phyloP scores from a whole-genome alignment of 768 basidiomycete genomes.

The Kwoniella sp. region DNA sequence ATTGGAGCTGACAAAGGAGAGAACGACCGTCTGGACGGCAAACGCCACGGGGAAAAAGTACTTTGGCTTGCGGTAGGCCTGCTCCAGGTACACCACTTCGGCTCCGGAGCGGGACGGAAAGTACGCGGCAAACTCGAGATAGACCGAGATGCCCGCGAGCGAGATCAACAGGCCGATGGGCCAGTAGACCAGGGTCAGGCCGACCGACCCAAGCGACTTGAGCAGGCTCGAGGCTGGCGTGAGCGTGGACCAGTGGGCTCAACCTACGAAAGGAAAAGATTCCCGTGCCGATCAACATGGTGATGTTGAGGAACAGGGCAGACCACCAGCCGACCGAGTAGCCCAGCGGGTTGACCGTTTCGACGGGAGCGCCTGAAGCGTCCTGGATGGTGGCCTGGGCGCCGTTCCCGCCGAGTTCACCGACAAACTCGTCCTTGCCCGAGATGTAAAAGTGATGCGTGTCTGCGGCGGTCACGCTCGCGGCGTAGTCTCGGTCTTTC shows the following conservation, averaged over 20 bases:
- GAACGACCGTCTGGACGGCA: conserved; percentile 24
- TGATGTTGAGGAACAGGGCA: conserved; percentile 21
- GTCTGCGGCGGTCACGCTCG: not conserved
- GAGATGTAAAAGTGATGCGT: conserved; percentile 5
- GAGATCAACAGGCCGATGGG: conserved; percentile 22
- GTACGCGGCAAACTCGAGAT: conserved; percentile 28
- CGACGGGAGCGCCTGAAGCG: conserved; percentile 28
- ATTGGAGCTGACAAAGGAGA: conserved; percentile 26
- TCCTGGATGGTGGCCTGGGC: conserved; percentile 18
- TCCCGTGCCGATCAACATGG: conserved; percentile 34
- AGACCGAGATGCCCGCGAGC: conserved; percentile 23
- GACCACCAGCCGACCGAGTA: conserved; percentile 23
- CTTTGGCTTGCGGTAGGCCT: conserved; percentile 17
- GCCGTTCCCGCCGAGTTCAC: conserved; percentile 17
- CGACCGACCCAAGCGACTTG: conserved; percentile 19
- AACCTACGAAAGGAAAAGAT: conserved; percentile 28
- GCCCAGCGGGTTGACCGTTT: conserved; percentile 20
- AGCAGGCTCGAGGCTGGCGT: conserved; percentile 13
- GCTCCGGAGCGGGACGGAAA: conserved; percentile 32
- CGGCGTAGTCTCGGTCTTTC: not conserved
- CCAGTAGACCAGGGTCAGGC: conserved; percentile 29
- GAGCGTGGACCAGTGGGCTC: not conserved
- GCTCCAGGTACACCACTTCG: conserved; percentile 33
- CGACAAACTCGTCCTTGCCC: conserved; percentile 10
- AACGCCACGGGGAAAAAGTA: conserved; percentile 35